These are phyloP conservation scores for Pseudohalonectria lignicola DNA, from an alignment of 2,329 filamentous ascomycete genomes.

Conservation along the genomic window DNA sequence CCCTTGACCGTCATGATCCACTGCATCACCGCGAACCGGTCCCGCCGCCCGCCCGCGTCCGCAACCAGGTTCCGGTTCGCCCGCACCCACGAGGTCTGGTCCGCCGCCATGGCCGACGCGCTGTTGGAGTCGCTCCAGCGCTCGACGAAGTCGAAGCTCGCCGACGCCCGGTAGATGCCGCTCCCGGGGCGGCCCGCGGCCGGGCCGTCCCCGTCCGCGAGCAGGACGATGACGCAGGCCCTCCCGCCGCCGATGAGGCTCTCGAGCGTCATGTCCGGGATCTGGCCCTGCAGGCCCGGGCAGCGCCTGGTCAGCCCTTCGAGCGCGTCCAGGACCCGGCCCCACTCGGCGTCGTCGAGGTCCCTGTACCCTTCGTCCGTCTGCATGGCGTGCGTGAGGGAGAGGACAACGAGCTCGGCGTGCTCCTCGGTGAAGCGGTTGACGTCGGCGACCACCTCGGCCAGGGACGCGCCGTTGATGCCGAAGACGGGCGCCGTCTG, in stretches of 20 bases:
- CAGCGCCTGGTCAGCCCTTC: slow-evolving; percentile 28
- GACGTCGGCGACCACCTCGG: slow-evolving; percentile 28
- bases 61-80: slow-evolving; percentile 14
- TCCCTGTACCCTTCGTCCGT: slow-evolving; percentile 15
- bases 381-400: slow-evolving; percentile 23
- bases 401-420: slow-evolving; percentile 32
- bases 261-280: slow-evolving; percentile 8
- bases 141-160: slow-evolving; percentile 14
- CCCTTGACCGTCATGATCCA: slow-evolving; percentile 18
- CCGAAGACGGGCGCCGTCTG: slow-evolving; percentile 22
- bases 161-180: slow-evolving; percentile 16
- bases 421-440: slow-evolving; percentile 31
- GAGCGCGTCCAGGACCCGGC: slow-evolving; percentile 29
- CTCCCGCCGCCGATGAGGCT: slow-evolving; percentile 14
- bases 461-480: slow-evolving; percentile 30
- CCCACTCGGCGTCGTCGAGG: slow-evolving; percentile 28
- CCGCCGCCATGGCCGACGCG: slow-evolving; percentile 1
- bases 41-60: slow-evolving; percentile 10
- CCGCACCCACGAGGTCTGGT: slow-evolving; percentile 7
- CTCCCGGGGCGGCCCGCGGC: slow-evolving; percentile 12
- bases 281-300: slow-evolving; percentile 9
- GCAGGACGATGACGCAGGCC: slow-evolving; percentile 21
- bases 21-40: slow-evolving; percentile 17
- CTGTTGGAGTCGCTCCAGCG: slow-evolving; percentile 17
- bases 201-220: slow-evolving; percentile 14